These are phyloP conservation scores for Dendrobium huoshanense DNA, from an alignment of 106 monocot species.

Conservation along the genomic window DNA sequence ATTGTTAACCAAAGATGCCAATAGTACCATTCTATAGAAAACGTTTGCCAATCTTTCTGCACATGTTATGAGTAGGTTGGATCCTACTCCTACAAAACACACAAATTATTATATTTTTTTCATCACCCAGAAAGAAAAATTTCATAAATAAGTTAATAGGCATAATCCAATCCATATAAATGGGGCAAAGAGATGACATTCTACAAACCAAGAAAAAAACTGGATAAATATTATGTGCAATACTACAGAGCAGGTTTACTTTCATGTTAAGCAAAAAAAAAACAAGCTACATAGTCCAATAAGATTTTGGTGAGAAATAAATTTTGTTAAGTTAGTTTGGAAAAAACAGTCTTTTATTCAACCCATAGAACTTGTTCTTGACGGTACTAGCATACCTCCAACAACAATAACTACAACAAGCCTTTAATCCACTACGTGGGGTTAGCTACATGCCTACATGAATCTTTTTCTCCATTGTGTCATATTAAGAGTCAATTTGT, in stretches of 20 bases:
- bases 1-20: background rate
- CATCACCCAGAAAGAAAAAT: background rate
- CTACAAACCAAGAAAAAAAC: background rate
- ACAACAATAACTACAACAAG: too few species aligned
- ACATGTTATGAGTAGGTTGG: background rate
- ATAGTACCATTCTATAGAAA: background rate
- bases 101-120: background rate
- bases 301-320: too few species aligned
- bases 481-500: too few species aligned
- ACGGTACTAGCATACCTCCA: too few species aligned
- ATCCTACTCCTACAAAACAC: background rate
- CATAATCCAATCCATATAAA: background rate
- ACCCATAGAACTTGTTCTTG: too few species aligned
- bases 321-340: too few species aligned
- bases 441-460: too few species aligned
- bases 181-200: background rate
- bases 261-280: too few species aligned
- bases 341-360: too few species aligned
- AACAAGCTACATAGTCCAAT: too few species aligned
- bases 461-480: too few species aligned
- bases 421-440: too few species aligned
- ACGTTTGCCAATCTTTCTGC: background rate
- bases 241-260: background rate
- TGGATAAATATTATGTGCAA: background rate
- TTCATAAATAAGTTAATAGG: background rate